phyloP scores from a whole-genome alignment of 2,329 filamentous ascomycete genomes.

The Fusarium odoratissimum region DNA sequence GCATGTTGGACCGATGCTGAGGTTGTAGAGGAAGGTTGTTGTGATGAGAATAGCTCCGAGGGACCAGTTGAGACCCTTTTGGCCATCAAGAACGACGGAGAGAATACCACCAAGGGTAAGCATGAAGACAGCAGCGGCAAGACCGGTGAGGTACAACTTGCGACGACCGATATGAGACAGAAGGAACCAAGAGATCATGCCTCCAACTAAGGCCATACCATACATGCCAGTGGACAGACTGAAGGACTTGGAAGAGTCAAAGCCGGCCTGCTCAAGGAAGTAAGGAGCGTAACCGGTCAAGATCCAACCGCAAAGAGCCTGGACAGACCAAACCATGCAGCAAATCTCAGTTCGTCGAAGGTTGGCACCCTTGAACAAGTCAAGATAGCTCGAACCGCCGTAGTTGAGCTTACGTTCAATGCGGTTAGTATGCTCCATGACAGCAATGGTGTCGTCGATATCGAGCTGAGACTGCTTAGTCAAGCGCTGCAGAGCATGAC shows the following conservation, averaged over 20 bases:
- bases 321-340: slow-evolving; percentile 41
- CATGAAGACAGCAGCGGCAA: slow-evolving; percentile 46
- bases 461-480: slow-evolving; percentile 43
- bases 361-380: slow-evolving; percentile 39
- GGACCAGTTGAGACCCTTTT: slow-evolving; percentile 47
- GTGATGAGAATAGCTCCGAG: slow-evolving; percentile 54
- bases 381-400: slow-evolving; percentile 45
- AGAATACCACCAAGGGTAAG: slow-evolving; percentile 55
- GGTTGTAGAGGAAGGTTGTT: slow-evolving; percentile 54
- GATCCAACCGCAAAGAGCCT: slow-evolving; percentile 38
- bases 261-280: slow-evolving; percentile 57
- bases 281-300: slow-evolving; percentile 46
- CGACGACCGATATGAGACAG: slow-evolving; percentile 54
- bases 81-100: slow-evolving; percentile 44
- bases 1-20: slow-evolving; percentile 27
- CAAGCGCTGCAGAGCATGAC: slow-evolving; percentile 47
- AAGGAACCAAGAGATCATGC: slow-evolving; percentile 54
- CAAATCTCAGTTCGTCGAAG: slow-evolving; percentile 45
- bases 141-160: slow-evolving; percentile 52
- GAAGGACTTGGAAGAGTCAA: slow-evolving; percentile 52
- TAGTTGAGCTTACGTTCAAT: slow-evolving; percentile 53
- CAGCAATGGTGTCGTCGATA: slow-evolving; percentile 57
- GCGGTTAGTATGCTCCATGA: slow-evolving; percentile 55
- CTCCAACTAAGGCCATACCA: slow-evolving; percentile 54
- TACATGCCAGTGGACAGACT: slow-evolving; percentile 54